phyloP scores from a whole-genome alignment of 768 basidiomycete species.

The Porphyrellus cyaneotinctus region DNA sequence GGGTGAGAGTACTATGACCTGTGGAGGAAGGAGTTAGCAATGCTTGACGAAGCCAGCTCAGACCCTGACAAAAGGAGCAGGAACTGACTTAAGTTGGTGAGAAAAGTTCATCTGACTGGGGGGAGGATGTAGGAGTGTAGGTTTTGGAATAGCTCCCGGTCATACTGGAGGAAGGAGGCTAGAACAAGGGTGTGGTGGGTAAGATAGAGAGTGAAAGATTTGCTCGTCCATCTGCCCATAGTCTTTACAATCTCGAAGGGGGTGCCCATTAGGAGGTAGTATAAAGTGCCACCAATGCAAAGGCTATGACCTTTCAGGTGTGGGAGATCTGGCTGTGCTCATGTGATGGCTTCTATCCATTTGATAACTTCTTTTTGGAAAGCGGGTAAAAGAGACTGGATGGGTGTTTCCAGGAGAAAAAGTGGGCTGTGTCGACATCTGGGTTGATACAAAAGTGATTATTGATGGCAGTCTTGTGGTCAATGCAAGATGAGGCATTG shows the following conservation, averaged over 20 bases:
- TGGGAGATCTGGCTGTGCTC: not conserved
- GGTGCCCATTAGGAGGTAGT: not conserved
- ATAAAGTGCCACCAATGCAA: not conserved
- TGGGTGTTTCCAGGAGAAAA: conserved; percentile 3
- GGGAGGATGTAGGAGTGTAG: not conserved
- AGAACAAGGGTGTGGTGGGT: not conserved
- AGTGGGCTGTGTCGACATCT: not conserved
- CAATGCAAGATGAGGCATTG: fast-evolving
- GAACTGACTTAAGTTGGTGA: too few species aligned
- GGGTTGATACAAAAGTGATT: not conserved
- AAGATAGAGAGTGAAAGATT: not conserved
- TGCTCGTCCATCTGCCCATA: not conserved
- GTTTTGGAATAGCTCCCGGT: not conserved
- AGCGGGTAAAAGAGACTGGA: not conserved
- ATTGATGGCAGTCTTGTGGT: not conserved
- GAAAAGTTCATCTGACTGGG: too few species aligned
- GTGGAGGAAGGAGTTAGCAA: not conserved
- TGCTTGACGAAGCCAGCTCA: not conserved
- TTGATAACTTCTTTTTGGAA: not conserved
- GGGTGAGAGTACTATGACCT: not conserved
- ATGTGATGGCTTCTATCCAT: not conserved
- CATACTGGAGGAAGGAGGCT: not conserved
- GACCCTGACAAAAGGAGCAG: not conserved
- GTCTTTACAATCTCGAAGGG: not conserved
- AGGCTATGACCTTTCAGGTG: conserved; percentile 4